Conservation (phyloP, 2,329 filamentous ascomycete genomes). For the Ascochyta rabiei region DNA sequence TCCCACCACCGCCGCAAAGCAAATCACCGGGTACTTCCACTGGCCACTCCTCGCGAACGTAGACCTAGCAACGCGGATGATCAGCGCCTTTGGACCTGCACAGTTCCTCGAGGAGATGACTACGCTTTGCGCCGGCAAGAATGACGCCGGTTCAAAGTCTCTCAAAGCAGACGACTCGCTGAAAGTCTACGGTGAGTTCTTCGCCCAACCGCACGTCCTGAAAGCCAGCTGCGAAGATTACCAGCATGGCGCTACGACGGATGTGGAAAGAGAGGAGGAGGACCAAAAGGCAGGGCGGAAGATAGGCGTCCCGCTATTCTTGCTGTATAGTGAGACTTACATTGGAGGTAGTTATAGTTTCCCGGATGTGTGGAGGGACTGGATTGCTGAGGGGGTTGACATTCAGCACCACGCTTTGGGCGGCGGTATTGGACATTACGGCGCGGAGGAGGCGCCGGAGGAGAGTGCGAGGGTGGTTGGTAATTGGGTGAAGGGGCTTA, state of each 20-base stretch:
- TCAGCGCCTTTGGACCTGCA: constrained; percentile 53
- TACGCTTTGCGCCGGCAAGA: constrained; percentile 46
- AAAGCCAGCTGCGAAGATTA: constrained; percentile 64
- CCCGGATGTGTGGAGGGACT: constrained; percentile 57
- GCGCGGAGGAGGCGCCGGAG: constrained; percentile 60
- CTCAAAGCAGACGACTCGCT: constrained; percentile 41
- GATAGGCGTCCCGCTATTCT: constrained; percentile 55
- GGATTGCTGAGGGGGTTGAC: constrained; percentile 53
- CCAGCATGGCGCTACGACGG: constrained; percentile 58
- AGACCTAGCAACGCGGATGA: constrained; percentile 58
- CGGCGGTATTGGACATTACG: constrained; percentile 61
- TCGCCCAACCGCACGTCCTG: constrained; percentile 53
- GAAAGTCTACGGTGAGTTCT: constrained; percentile 51
- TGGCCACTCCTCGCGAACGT: constrained; percentile 65
- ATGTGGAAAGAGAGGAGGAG: constrained; percentile 57
- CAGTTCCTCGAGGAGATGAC: constrained; percentile 46
- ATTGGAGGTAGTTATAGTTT: constrained; percentile 59
- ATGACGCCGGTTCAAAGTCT: constrained; percentile 5
- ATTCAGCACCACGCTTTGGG: constrained; percentile 57
- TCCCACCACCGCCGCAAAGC: constrained; percentile 48
- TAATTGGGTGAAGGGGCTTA: constrained; percentile 32
- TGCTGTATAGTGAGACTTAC: constrained; percentile 59
- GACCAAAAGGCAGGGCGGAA: constrained; percentile 54
- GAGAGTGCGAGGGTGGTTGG: constrained; percentile 52
- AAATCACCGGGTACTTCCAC: constrained; percentile 59